Conservation (phyloP, 306 rosid genomes). For the Cicer arietinum region DNA sequence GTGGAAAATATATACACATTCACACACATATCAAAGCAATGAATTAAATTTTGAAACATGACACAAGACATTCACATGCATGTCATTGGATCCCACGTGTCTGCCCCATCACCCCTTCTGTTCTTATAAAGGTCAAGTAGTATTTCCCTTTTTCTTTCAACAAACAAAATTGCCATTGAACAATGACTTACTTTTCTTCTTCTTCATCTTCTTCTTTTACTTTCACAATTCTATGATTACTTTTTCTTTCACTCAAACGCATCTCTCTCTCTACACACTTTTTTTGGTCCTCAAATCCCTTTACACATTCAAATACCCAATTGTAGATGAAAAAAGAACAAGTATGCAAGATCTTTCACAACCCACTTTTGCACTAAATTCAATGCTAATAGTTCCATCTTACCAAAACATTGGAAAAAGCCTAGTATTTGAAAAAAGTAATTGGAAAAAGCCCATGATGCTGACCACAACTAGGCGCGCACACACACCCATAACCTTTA, state of each 20-base stretch:
- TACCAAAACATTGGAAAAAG: conserved; percentile 44
- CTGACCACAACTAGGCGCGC: conserved; percentile 31
- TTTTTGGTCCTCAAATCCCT: conserved; percentile 53
- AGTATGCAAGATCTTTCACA: conserved; percentile 59
- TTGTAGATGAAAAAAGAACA: conserved; percentile 5
- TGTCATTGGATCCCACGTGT: conserved; percentile 59
- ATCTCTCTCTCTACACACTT: conserved; percentile 48
- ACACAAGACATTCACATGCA: conserved; percentile 54
- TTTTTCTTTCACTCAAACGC: conserved; percentile 16
- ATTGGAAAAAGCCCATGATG: conserved; percentile 13
- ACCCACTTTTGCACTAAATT: conserved; percentile 66
- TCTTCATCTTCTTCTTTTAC: conserved; percentile 1
- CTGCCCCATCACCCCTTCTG: conserved; percentile 48
- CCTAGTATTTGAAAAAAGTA: no score
- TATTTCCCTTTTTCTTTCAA: conserved; percentile 14
- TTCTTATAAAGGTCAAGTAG: conserved; percentile 17
- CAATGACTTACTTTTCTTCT: not conserved
- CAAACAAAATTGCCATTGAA: conserved; percentile 27
- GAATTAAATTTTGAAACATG: conserved; percentile 20
- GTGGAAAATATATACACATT: conserved; percentile 15
- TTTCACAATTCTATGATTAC: not conserved
- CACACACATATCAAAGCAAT: no score
- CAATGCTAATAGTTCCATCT: conserved; percentile 57
- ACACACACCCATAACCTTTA: not conserved
- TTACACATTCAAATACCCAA: conserved; percentile 54